Percentiles rank a stretch among this genome's conserved stretches.
phyloP scores from a whole-genome alignment of 2,329 filamentous ascomycete species.

The Pestalotiopsis sp. region DNA sequence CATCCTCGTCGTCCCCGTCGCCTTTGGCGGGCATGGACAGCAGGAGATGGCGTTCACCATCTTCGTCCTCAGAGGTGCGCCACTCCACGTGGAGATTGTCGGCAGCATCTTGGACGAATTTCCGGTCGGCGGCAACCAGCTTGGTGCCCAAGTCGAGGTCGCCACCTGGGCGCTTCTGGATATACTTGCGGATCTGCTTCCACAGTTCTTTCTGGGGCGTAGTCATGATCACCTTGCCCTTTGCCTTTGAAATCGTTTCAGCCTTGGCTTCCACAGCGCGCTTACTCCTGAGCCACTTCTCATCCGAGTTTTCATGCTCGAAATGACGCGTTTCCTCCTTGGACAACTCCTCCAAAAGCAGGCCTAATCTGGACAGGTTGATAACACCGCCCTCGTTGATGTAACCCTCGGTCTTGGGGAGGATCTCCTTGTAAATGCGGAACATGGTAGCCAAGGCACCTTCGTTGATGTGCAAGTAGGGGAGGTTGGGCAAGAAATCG shows the following conservation, averaged over 20 bases:
- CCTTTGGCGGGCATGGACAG: slow-evolving; percentile 50
- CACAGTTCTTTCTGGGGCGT: slow-evolving; percentile 82
- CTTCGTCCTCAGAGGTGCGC: slow-evolving; percentile 59
- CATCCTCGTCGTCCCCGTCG: slow-evolving; percentile 57
- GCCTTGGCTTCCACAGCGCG: slow-evolving; percentile 70
- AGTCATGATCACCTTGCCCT: slow-evolving; percentile 73
- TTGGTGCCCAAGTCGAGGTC: slow-evolving; percentile 74
- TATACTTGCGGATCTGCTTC: slow-evolving; percentile 79
- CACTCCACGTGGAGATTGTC: slow-evolving; percentile 60
- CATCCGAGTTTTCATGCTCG: slow-evolving; percentile 84
- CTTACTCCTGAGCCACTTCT: slow-evolving; percentile 91
- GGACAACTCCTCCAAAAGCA: slow-evolving; percentile 80
- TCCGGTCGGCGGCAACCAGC: slow-evolving; percentile 82
- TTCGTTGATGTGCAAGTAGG: slow-evolving; percentile 97
- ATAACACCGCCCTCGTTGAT: slow-evolving; percentile 96
- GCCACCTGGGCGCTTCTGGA: slow-evolving; percentile 66
- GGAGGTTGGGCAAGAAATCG: slow-evolving; percentile 96
- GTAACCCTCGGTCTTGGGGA: slow-evolving; percentile 88
- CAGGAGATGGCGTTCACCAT: slow-evolving; percentile 55
- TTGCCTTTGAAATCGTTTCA: slow-evolving; percentile 58
- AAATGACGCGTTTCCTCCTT: slow-evolving; percentile 93
- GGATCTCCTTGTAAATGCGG: slow-evolving; percentile 87
- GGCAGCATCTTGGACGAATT: slow-evolving; percentile 89
- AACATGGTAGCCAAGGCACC: slow-evolving; percentile 98
- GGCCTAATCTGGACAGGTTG: slow-evolving; percentile 77